Evolutionary conservation across 2,329 filamentous ascomycete genomes (phyloP).

Genomic region (Neofusicoccum sp.): DNA sequence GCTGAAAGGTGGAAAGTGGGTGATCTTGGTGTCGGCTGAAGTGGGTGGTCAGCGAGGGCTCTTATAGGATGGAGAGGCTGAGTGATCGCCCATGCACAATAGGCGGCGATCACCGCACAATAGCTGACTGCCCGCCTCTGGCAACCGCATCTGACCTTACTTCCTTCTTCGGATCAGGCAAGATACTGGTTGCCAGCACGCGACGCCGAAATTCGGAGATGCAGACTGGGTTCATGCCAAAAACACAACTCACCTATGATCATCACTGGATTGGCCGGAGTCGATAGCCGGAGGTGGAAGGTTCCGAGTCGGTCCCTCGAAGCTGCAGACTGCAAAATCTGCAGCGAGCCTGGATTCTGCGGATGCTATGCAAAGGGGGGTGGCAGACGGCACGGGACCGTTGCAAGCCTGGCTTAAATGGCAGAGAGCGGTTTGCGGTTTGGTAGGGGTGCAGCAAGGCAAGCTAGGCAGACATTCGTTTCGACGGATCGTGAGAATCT

Average conservation of each 20-base stretch:
- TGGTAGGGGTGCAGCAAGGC: constrained; percentile 23
- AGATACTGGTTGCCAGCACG: neutral
- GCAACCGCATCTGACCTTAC: neutral
- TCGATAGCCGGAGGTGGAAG: constrained; percentile 5
- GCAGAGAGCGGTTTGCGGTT: constrained; percentile 11
- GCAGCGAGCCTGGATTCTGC: constrained; percentile 4
- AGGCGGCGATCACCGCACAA: constrained; percentile 14
- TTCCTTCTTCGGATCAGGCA: neutral
- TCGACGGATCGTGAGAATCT: constrained; percentile 29
- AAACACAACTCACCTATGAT: constrained; percentile 14
- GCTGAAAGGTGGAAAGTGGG: constrained; percentile 42
- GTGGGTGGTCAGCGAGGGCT: constrained; percentile 20
- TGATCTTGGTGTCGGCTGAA: constrained; percentile 43
- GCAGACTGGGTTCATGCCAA: neutral
- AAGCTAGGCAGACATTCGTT: constrained; percentile 31
- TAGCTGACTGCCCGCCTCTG: neutral
- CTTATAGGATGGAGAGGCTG: constrained; percentile 13
- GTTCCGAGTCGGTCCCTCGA: constrained; percentile 6
- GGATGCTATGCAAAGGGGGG: neutral
- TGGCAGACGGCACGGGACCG: constrained; percentile 1
- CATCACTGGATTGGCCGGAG: constrained; percentile 12
- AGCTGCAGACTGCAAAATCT: neutral
- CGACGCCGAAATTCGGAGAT: neutral
- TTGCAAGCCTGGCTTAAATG: constrained; percentile 12
- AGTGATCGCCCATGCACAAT: constrained; percentile 1